Evolutionary conservation across 225 moss, liverwort and hornwort species (phyloP), one percentile per base, ranked within the genome.

Genomic region (Marchantia paleacea): DNA sequence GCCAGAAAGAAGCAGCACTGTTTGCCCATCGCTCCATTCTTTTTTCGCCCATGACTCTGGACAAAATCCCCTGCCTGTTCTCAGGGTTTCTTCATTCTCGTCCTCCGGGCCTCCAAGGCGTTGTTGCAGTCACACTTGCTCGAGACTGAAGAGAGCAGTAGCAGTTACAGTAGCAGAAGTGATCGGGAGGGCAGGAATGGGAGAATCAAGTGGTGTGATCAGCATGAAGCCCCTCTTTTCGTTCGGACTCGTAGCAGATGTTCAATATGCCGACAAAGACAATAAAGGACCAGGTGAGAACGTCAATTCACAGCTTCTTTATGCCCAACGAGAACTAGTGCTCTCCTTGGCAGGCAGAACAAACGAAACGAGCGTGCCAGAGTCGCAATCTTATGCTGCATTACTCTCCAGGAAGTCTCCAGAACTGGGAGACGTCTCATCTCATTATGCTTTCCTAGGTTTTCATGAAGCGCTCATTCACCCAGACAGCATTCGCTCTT

Each of bases 261-360:
- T 91, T 81, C 91, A 91, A 51, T 89, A 89, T 63, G 91, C 73
- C 12, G 91, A 91, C 66, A 86, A 87, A 55, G 86, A 91, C 66
- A 75, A 85, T 29, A 22, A 7, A 30, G 80, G 70, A 12, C 75
- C 78, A 16, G 82, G 85, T 85, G 55, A 18, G 85, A 61, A 50
- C 10, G 22, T 51, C 52, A n/a, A 50, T 6, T 18, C 12, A 20
- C 30, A 26, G 67, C 67, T 39, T 39, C 39, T 39, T 39, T 5
- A 39, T 39, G 39, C 39, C 39, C 39, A 39, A 39, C 39, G 39
- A 39, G 39, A 39, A 39, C 39, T 39, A 39, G 39, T 39, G 39
- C 39, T 39, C 39, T 39, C 39, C 39, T 39, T 39, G 39, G 39
- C 39, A 39, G 39, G 39, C 39, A 39, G 39, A 39, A 39, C 39